Conservation (phyloP, 2,329 filamentous ascomycete genomes). For the Raffaelea ambrosiae region DNA sequence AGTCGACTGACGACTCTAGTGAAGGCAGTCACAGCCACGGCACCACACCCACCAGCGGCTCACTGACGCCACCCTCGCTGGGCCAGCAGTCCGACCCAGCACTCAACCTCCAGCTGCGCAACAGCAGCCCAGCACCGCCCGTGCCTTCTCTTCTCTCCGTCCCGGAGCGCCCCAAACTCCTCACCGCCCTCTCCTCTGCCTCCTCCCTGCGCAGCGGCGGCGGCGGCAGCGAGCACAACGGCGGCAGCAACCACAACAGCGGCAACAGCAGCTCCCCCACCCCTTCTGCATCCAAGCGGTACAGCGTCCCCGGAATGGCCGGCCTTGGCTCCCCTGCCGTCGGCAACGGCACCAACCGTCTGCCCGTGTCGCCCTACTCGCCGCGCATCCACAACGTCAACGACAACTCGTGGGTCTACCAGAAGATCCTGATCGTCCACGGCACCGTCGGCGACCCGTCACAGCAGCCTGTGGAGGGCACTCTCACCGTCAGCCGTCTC, state of each 20-base stretch:
- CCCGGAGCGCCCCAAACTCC: background rate
- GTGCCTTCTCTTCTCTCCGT: conserved; percentile 14
- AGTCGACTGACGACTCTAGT: conserved; percentile 51
- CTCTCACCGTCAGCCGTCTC: conserved; percentile 67
- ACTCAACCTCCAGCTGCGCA: conserved; percentile 54
- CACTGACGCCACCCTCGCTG: conserved; percentile 67
- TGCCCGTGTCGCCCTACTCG: conserved; percentile 68
- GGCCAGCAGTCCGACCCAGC: conserved; percentile 57
- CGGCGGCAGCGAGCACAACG: background rate
- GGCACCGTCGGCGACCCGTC: conserved; percentile 71
- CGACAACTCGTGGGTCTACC: conserved; percentile 84
- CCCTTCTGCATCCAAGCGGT: conserved; percentile 33
- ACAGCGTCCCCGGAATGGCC: conserved; percentile 57
- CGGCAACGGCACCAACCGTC: conserved; percentile 44
- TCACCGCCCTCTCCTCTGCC: conserved; percentile 21
- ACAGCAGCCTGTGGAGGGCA: conserved; percentile 66
- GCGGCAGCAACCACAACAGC: background rate
- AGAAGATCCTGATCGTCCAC: conserved; percentile 77
- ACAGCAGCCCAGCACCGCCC: conserved; percentile 22
- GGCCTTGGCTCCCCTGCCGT: conserved; percentile 46
- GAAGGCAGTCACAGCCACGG: conserved; percentile 51
- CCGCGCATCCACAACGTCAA: conserved; percentile 70
- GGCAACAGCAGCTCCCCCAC: conserved; percentile 14
- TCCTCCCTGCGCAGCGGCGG: conserved; percentile 16
- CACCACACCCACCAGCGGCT: conserved; percentile 58